Evolutionary conservation across 2,329 filamentous ascomycete genomes (phyloP).

Genomic region (Exophiala phaeomuriformis): DNA sequence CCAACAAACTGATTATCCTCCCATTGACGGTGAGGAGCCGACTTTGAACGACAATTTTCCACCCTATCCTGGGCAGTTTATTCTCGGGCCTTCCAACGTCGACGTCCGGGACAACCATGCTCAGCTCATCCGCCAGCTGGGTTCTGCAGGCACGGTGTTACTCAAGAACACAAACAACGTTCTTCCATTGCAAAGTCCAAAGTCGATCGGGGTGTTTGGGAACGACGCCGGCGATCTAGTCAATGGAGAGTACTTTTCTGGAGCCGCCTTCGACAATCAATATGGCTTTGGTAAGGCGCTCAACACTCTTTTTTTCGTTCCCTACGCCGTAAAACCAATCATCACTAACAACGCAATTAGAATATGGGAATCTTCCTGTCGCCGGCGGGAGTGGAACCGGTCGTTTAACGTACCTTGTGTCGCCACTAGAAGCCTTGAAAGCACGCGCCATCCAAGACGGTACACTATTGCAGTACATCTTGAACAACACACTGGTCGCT

Average conservation of each 20-base stretch:
- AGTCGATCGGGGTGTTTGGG: slow-evolving; percentile 44
- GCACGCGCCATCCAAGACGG: slow-evolving; percentile 25
- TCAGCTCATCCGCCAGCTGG: slow-evolving; percentile 42
- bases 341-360: neutral
- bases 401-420: slow-evolving; percentile 29
- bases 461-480: slow-evolving; percentile 30
- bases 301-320: slow-evolving; percentile 48
- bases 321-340: slow-evolving; percentile 30
- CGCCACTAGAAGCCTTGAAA: slow-evolving; percentile 30
- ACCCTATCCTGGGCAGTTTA: slow-evolving; percentile 13
- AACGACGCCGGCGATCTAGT: slow-evolving; percentile 36
- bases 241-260: slow-evolving; percentile 15
- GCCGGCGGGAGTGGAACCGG: slow-evolving; percentile 31
- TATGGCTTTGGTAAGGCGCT: slow-evolving; percentile 38
- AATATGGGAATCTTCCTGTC: slow-evolving; percentile 23
- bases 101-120: slow-evolving; percentile 45
- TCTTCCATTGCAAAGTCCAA: slow-evolving; percentile 45
- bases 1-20: slow-evolving; percentile 34
- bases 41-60: slow-evolving; percentile 11
- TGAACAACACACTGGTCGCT: slow-evolving; percentile 39
- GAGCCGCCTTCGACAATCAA: slow-evolving; percentile 6
- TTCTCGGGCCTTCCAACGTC: slow-evolving; percentile 8
- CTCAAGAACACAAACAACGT: slow-evolving; percentile 46
- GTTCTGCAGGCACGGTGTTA: slow-evolving; percentile 51
- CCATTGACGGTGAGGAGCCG: slow-evolving; percentile 20